phyloP scores from a whole-genome alignment of 805 yeast genomes.

The Komagataella phaffii region DNA sequence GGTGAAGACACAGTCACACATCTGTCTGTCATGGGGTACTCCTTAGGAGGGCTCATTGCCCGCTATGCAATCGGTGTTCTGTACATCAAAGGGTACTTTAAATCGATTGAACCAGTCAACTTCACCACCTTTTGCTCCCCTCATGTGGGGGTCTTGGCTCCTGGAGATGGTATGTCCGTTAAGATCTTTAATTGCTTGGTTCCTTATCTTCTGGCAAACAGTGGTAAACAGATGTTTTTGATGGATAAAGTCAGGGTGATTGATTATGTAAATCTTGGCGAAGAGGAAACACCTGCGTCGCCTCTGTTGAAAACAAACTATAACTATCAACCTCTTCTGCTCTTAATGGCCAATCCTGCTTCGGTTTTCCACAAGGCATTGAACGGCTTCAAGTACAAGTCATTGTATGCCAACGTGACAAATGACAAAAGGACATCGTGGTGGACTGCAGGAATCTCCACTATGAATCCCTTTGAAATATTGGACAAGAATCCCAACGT shows the following conservation, averaged over 20 bases:
- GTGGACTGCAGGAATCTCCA: conserved; percentile 68
- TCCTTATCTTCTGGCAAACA: conserved; percentile 51
- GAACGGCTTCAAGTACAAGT: conserved; percentile 32
- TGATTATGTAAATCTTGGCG: not conserved
- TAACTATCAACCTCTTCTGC: conserved; percentile 35
- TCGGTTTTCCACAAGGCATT: conserved; percentile 51
- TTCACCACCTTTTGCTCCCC: conserved; percentile 59
- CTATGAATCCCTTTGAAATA: conserved; percentile 42
- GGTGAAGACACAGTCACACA: conserved; percentile 35
- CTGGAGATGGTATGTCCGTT: conserved; percentile 37
- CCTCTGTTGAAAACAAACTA: not conserved
- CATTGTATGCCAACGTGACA: conserved; percentile 62
- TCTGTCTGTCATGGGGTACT: conserved; percentile 74
- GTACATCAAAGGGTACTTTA: conserved; percentile 35
- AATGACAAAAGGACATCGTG: conserved; percentile 75
- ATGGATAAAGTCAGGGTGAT: conserved; percentile 23
- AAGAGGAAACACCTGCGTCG: not conserved
- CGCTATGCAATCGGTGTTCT: conserved; percentile 72
- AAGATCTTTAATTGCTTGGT: conserved; percentile 48
- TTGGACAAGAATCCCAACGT: conserved; percentile 18
- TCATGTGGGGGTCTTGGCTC: conserved; percentile 53
- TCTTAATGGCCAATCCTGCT: conserved; percentile 48
- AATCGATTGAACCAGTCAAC: conserved; percentile 35
- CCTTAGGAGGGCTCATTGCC: conserved; percentile 77
- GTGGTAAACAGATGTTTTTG: conserved; percentile 67